phyloP scores from a whole-genome alignment of 345 rosid genomes.

The Draba incana region DNA sequence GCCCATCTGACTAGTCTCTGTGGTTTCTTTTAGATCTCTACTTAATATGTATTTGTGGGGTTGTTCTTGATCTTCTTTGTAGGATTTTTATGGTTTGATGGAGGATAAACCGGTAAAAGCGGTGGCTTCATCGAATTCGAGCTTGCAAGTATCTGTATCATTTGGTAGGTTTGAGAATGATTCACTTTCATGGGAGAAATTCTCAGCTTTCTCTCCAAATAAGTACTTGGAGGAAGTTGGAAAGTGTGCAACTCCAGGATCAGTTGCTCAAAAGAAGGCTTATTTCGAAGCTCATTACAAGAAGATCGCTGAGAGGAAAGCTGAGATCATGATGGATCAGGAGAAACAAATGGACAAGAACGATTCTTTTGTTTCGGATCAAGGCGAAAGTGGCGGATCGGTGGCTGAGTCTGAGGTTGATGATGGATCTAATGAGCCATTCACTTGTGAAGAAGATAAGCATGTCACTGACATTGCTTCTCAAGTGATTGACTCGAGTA shows the following conservation, averaged over 20 bases:
- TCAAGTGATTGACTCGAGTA: constrained; percentile 35
- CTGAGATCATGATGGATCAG: constrained; percentile 65
- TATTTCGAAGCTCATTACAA: constrained; percentile 97
- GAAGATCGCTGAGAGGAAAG: constrained; percentile 84
- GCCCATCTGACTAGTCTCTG: constrained; percentile 31
- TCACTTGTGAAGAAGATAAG: constrained; percentile 46
- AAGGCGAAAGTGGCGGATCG: constrained; percentile 16
- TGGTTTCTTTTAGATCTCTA: constrained; percentile 2
- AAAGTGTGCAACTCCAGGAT: constrained; percentile 95
- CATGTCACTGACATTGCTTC: constrained; percentile 42
- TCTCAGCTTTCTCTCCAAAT: constrained; percentile 88
- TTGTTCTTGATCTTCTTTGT: constrained; percentile 27
- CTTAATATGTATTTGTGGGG: constrained; percentile 34
- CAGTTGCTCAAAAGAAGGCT: constrained; percentile 92
- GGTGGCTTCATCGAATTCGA: constrained; percentile 56
- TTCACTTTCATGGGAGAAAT: constrained; percentile 93
- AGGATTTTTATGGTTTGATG: constrained; percentile 35
- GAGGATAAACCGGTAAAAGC: constrained; percentile 50
- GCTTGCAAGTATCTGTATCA: constrained; percentile 76
- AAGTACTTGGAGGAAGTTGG: constrained; percentile 97
- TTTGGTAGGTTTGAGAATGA: constrained; percentile 91
- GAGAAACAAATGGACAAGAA: constrained; percentile 58
- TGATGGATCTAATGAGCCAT: constrained; percentile 25
- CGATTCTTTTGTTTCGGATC: too few species aligned
- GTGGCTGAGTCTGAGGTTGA: constrained; percentile 36